These are phyloP conservation scores for Beauveria rudraprayagi DNA, from an alignment of 2,329 filamentous ascomycete genomes.

Conservation along the genomic window DNA sequence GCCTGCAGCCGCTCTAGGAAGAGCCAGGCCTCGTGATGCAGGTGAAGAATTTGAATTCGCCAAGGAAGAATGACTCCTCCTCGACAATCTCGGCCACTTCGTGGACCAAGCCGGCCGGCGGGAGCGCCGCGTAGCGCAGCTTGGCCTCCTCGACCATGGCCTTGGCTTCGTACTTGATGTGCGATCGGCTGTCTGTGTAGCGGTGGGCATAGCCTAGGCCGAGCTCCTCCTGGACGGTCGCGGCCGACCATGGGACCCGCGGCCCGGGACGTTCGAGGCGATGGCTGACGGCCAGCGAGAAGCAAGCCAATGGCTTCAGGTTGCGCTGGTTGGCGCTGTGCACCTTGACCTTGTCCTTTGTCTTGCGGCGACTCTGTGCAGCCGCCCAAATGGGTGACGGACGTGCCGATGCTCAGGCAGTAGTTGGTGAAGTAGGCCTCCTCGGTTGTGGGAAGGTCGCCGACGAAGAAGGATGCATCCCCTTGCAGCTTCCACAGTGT, in stretches of 20 bases:
- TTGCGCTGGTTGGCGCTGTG: slow-evolving; percentile 12
- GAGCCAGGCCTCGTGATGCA: neutral
- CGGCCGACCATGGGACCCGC: neutral
- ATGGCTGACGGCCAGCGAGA: neutral
- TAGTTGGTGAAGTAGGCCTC: slow-evolving; percentile 19
- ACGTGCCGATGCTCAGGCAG: slow-evolving; percentile 15
- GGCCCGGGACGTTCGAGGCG: neutral
- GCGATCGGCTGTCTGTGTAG: neutral
- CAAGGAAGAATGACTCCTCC: neutral
- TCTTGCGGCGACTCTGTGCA: slow-evolving; percentile 5
- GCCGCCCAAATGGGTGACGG: slow-evolving; percentile 17
- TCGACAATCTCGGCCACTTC: neutral
- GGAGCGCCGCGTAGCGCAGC: neutral
- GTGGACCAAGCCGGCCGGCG: neutral
- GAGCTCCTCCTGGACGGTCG: neutral
- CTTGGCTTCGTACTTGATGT: neutral
- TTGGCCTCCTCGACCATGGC: neutral
- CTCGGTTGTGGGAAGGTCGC: slow-evolving; percentile 12
- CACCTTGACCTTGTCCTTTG: neutral
- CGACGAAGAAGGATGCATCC: slow-evolving; percentile 17
- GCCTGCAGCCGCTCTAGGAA: neutral
- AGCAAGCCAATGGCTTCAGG: slow-evolving; percentile 9
- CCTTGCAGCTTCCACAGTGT: slow-evolving; percentile 15
- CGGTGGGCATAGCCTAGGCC: neutral
- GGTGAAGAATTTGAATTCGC: neutral